Percentiles rank a stretch among this genome's conserved stretches.
Conservation (phyloP, 2,329 filamentous ascomycete genomes). For the Annulohypoxylon truncatum region DNA sequence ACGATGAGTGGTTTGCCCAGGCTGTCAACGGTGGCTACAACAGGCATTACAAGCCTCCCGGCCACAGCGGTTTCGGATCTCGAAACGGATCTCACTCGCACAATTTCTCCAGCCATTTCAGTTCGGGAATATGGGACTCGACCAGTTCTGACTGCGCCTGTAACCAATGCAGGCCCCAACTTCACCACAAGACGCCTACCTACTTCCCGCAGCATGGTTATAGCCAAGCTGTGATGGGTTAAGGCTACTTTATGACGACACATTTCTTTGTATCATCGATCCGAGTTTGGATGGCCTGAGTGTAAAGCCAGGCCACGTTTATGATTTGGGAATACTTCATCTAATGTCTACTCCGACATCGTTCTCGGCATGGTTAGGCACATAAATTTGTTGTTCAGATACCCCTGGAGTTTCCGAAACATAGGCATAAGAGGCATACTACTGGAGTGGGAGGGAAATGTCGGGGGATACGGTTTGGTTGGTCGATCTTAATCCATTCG, state of each 20-base stretch:
- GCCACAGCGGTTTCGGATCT: constrained; percentile 54
- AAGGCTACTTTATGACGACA: constrained; percentile 41
- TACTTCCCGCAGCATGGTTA: constrained; percentile 64
- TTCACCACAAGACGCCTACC: constrained; percentile 56
- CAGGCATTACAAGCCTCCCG: constrained; percentile 57
- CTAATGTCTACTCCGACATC: constrained; percentile 39
- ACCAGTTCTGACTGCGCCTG: constrained; percentile 63
- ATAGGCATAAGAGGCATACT: constrained; percentile 29
- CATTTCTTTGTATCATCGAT: constrained; percentile 18
- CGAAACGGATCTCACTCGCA: constrained; percentile 56
- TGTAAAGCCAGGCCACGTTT: constrained; percentile 8
- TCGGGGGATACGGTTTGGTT: constrained; percentile 2
- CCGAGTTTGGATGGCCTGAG: constrained; percentile 8
- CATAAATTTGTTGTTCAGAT: constrained; percentile 50
- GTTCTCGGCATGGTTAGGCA: constrained; percentile 47
- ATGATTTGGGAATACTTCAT: constrained; percentile 34
- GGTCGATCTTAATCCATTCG: constrained; percentile 12
- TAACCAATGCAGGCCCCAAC: constrained; percentile 57
- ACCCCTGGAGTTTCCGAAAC: constrained; percentile 45
- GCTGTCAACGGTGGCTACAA: constrained; percentile 50
- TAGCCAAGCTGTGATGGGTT: constrained; percentile 67
- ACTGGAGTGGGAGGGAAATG: constrained; percentile 9
- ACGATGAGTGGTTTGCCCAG: constrained; percentile 68
- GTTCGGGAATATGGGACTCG: constrained; percentile 64
- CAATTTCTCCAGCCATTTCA: constrained; percentile 61